phyloP scores from a whole-genome alignment of 345 rosid genomes.

The Rubroshorea leprosula region DNA sequence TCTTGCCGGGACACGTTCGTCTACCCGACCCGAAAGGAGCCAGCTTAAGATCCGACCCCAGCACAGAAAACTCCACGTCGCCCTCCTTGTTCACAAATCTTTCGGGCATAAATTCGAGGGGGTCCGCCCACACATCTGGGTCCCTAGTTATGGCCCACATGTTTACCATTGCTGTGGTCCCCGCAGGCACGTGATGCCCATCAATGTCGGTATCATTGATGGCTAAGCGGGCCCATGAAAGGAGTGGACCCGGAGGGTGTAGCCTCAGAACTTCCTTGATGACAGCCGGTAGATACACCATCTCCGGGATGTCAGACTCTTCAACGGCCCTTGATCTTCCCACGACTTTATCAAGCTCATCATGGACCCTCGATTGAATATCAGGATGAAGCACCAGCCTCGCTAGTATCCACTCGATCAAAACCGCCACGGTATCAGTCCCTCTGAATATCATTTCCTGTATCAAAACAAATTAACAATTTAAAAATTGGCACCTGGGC shows the following conservation, averaged over 20 bases:
- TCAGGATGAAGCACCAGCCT: slow-evolving; percentile 66
- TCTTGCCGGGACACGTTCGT: slow-evolving; percentile 74
- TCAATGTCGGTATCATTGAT: slow-evolving; percentile 65
- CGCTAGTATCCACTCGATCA: slow-evolving; percentile 88
- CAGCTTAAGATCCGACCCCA: slow-evolving; percentile 75
- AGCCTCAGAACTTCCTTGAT: slow-evolving; percentile 78
- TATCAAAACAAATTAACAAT: not conserved
- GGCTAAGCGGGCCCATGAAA: slow-evolving; percentile 89
- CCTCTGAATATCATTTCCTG: slow-evolving; percentile 95
- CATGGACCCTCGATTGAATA: slow-evolving; percentile 60
- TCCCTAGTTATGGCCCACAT: slow-evolving; percentile 96
- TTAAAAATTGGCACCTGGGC: too few relatives aligned
- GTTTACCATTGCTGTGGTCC: slow-evolving; percentile 93
- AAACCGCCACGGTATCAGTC: slow-evolving; percentile 77
- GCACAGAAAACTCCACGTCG: slow-evolving; percentile 52
- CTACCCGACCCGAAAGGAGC: slow-evolving; percentile 96
- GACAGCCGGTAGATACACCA: slow-evolving; percentile 61
- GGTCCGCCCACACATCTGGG: slow-evolving; percentile 64
- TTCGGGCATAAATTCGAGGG: slow-evolving; percentile 59
- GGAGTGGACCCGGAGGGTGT: slow-evolving; percentile 93
- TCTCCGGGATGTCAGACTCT: slow-evolving; percentile 41
- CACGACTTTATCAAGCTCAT: slow-evolving; percentile 55
- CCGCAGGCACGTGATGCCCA: slow-evolving; percentile 69
- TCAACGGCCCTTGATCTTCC: slow-evolving; percentile 53
- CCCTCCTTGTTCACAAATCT: slow-evolving; percentile 43